Evolutionary conservation across 2,329 filamentous ascomycete species (phyloP), one percentile per base, ranked within the genome.

Genomic region (Diaporthe sp.): DNA sequence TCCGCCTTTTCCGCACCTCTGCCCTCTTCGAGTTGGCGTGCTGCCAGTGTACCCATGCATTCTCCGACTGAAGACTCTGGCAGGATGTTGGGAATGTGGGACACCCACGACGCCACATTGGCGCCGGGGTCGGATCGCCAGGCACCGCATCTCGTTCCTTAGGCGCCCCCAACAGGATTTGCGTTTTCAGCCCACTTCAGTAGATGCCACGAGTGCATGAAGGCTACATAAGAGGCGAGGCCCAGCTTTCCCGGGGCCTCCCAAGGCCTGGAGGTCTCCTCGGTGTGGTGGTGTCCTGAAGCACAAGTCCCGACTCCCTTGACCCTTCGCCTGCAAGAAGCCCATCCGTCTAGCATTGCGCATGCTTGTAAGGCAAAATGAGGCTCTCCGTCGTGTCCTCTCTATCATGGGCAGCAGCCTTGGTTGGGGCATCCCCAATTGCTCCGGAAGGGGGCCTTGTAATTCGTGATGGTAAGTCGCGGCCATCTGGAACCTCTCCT

Each of bases 381-480:
- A 75, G 70, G 74, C 19, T 67, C 10, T 73, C 75, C 4, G 68
- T 75, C 25, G 57, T 44, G 37, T 73, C 73, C 46, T 70, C 57
- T 37, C 57, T 75, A 3, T 49, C 70, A 28, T 59, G 69, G 73
- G 75, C 69, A 25, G 57, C 51, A 22, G 69, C 62, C 69, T 61
- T 73, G 42, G 75, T 73, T 28, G 65, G n/a, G 34, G 75, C 75
- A 28, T 71, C 75, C 13, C 69, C 69, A 51, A 49, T 73, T n/a
- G 25, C 22, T 65, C 34, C 25, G 25, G 25, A 34, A 42, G 17
- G 5, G 8, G 5, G 49, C 15, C 39, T 77, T 2, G 31, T 31
- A 25, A 42, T 58, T 75, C 75, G 70, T 58, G 68, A 62, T 71
- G 65, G 75, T 77, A 67, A 71, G 75, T 37, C 19, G 6, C 42